phyloP scores from a whole-genome alignment of 2,329 filamentous ascomycete genomes.

The Cercospora beticola region DNA sequence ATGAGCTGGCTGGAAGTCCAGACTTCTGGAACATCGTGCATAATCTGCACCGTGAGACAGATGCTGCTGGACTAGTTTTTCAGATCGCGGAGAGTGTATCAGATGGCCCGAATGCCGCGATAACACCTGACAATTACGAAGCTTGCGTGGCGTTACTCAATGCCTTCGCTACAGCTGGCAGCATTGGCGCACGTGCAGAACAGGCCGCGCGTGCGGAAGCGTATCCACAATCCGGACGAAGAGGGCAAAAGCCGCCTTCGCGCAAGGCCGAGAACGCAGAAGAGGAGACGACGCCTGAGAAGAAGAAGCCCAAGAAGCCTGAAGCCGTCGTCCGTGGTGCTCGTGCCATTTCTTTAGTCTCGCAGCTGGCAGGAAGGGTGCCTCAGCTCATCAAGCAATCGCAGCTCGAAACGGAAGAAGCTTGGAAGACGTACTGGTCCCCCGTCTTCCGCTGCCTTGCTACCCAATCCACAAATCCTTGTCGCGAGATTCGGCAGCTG shows the following conservation, averaged over 20 bases:
- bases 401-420: conserved; percentile 70
- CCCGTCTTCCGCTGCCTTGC: conserved; percentile 89
- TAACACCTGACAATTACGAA: conserved; percentile 95
- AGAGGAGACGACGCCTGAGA: conserved; percentile 26
- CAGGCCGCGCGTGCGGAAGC: conserved; percentile 45
- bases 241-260: conserved; percentile 39
- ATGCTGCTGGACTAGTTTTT: conserved; percentile 77
- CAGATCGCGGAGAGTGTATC: conserved; percentile 79
- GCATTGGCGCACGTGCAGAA: conserved; percentile 68
- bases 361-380: conserved; percentile 76
- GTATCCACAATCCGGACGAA: conserved; percentile 52
- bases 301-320: conserved; percentile 56
- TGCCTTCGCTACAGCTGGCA: conserved; percentile 82
- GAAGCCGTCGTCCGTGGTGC: conserved; percentile 74
- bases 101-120: conserved; percentile 70
- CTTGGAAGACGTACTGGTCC: conserved; percentile 97
- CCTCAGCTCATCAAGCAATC: conserved; percentile 88
- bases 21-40: conserved; percentile 95
- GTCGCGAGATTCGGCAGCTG: conserved; percentile 85
- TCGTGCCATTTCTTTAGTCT: conserved; percentile 78
- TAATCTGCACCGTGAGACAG: conserved; percentile 60
- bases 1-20: conserved; percentile 91
- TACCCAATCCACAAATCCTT: conserved; percentile 89
- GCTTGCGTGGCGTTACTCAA: conserved; percentile 80
- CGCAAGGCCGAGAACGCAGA: conserved; percentile 26